Base-by-base conservation (phyloP, 768 basidiomycete species). In the Calocybe cyanea region DNA sequence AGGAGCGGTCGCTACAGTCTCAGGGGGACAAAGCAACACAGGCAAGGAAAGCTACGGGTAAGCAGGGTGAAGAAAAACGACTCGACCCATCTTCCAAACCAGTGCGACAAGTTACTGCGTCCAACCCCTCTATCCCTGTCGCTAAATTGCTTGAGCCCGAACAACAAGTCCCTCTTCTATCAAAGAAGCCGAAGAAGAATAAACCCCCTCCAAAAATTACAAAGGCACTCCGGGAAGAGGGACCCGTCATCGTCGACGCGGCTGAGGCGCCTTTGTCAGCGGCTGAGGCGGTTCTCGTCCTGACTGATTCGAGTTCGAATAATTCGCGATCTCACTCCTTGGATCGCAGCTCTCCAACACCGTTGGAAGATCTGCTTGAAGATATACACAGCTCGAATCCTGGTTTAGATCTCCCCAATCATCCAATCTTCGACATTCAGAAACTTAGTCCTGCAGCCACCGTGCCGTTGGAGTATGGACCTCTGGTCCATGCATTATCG, bases 101-200 rank as follows among this genome's bases (percentile, higher is more conserved):
- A 24, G 37, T 42, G 20, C 50, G 52, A 31, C 45, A 30, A 19
- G 28, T 15, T 35, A 18, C 13, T 17, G 31, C 39, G 21, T 19
- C 37, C 58, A 59, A 50, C 30, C 7, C 7, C 17, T 53, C 52
- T 49, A 51, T 39, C 48, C 54, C 43, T 67, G 42, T 48, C 17
- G 39, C 48, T 19, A 38, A 47, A 7, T 46, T 38, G 18, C 36
- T 49, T 6, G 72, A 76, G 36, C 64, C 70, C n/a, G 58, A 63
- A 4, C 56, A 71, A 2, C 88, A 89, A 57, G 81, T 80, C 9
- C 87, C 88, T 14, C 76, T 91, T 25, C 68, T 88, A 32, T 89
- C 88, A 18, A 89, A 83, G 63, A 83, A 87, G 64, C 85, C 88
- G 4, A 91, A 89, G 73, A 91, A 91, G 63, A 86, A 71, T 55